Conservation (phyloP, 176 grass and related monocot genomes). For the Triticum timopheevii region DNA sequence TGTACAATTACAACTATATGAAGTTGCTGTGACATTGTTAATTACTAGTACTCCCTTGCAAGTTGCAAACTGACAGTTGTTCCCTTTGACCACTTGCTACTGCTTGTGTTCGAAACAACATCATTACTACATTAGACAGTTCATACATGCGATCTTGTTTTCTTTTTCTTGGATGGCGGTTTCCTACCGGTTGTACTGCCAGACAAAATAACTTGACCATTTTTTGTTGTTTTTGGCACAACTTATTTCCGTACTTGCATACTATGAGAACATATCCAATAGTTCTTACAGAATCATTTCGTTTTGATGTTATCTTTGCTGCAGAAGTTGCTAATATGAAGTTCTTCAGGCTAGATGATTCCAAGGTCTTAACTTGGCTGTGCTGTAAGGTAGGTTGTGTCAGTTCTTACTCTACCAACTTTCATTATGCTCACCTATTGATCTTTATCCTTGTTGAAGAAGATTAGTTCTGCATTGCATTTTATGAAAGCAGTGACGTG, state of each 20-base stretch:
- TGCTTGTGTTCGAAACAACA: background rate
- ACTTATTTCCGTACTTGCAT: background rate
- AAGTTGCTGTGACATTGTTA: background rate
- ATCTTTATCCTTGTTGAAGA: slow-evolving; percentile 1
- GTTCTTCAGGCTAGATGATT: slow-evolving; percentile 87
- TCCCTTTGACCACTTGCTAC: background rate
- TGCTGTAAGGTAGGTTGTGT: slow-evolving; percentile 77
- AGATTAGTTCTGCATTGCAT: background rate
- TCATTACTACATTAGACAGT: background rate
- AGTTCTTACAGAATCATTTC: slow-evolving; percentile 7
- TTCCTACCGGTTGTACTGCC: background rate
- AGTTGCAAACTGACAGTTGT: background rate
- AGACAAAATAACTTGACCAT: background rate
- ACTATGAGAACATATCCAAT: background rate
- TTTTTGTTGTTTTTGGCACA: background rate
- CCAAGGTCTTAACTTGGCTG: slow-evolving; percentile 90
- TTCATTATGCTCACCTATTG: background rate
- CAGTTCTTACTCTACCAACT: background rate
- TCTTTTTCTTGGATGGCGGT: slow-evolving; percentile 11
- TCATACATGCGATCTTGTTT: background rate
- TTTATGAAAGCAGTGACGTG: slow-evolving; percentile 18
- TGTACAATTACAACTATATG: background rate
- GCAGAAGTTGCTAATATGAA: slow-evolving; percentile 81
- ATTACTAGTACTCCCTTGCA: background rate
- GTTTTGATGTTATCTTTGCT: slow-evolving; percentile 29